phyloP scores from a whole-genome alignment of 1,284 basidiomycete species.

The Fomitopsis betulina region DNA sequence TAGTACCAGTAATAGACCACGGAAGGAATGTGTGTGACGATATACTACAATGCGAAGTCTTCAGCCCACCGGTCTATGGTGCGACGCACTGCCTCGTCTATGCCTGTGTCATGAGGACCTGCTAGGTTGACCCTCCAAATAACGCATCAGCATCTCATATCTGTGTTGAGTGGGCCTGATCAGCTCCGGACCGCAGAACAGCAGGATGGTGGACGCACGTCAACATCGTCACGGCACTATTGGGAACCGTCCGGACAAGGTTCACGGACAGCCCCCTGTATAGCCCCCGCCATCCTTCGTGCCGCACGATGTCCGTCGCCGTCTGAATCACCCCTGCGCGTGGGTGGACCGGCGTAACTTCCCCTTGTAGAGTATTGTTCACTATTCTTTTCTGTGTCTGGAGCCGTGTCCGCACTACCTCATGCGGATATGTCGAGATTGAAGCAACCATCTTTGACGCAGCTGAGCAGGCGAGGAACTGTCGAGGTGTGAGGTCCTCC shows the following conservation, averaged over 20 bases:
- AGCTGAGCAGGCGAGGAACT: slow-evolving; percentile 85
- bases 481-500: slow-evolving; percentile 56
- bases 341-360: slow-evolving; percentile 27
- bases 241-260: slow-evolving; percentile 88
- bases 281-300: slow-evolving; percentile 83
- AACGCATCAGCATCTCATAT: slow-evolving; percentile 67
- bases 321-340: slow-evolving; percentile 69
- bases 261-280: slow-evolving; percentile 92
- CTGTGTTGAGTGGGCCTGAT: slow-evolving; percentile 25
- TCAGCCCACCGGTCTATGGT: not conserved
- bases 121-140: slow-evolving; percentile 30
- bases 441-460: slow-evolving; percentile 93
- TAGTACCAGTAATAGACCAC: not conserved
- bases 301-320: slow-evolving; percentile 64
- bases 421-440: slow-evolving; percentile 92
- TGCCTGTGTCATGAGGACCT: slow-evolving; percentile 13
- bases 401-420: slow-evolving; percentile 88
- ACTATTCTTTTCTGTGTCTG: slow-evolving; percentile 77
- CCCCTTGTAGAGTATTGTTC: slow-evolving; percentile 38
- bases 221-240: slow-evolving; percentile 90
- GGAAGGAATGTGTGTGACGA: not conserved
- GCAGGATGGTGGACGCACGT: slow-evolving; percentile 60
- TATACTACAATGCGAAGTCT: slow-evolving; percentile 19
- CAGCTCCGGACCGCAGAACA: not conserved
- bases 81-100: not conserved